Evolutionary conservation across 2,329 filamentous ascomycete species (phyloP).

Genomic region (Gaeumannomyces sp.): DNA sequence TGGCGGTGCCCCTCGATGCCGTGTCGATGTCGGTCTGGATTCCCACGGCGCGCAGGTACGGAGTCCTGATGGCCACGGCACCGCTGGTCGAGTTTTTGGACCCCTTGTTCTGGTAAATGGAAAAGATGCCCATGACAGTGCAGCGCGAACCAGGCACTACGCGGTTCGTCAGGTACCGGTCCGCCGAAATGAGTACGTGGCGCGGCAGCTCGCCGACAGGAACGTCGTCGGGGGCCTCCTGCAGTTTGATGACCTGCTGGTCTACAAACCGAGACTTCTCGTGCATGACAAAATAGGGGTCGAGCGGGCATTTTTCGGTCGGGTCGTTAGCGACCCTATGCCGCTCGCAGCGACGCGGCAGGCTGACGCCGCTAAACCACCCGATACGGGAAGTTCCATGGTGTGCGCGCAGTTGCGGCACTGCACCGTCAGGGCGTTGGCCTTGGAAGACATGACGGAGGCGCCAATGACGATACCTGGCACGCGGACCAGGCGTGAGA

Average conservation of each 20-base stretch:
- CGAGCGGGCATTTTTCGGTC: slow-evolving; percentile 74
- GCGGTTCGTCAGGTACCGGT: slow-evolving; percentile 89
- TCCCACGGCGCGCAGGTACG: slow-evolving; percentile 87
- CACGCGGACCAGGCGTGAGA: slow-evolving; percentile 90
- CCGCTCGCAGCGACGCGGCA: slow-evolving; percentile 73
- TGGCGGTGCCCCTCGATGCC: slow-evolving; percentile 73
- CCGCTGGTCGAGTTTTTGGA: slow-evolving; percentile 69
- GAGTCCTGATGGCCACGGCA: slow-evolving; percentile 91
- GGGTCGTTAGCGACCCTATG: slow-evolving; percentile 58
- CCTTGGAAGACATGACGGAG: slow-evolving; percentile 93
- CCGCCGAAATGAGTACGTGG: slow-evolving; percentile 93
- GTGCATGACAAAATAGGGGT: slow-evolving; percentile 93
- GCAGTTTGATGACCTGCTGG: slow-evolving; percentile 95
- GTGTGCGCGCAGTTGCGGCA: slow-evolving; percentile 79
- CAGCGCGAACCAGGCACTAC: slow-evolving; percentile 94
- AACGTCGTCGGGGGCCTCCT: slow-evolving; percentile 95
- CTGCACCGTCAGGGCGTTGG: slow-evolving; percentile 77
- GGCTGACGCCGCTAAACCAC: slow-evolving; percentile 77
- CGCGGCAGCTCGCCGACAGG: slow-evolving; percentile 92
- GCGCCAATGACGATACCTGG: slow-evolving; percentile 97
- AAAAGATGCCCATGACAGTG: slow-evolving; percentile 94
- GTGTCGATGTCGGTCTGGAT: slow-evolving; percentile 88
- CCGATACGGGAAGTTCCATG: slow-evolving; percentile 64
- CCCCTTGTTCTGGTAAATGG: slow-evolving; percentile 91
- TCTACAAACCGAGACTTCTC: slow-evolving; percentile 94